Percentiles rank a stretch among this genome's conserved stretches.
Evolutionary conservation across 257 asterid species (phyloP).

Genomic region (Lycium ferocissimum): DNA sequence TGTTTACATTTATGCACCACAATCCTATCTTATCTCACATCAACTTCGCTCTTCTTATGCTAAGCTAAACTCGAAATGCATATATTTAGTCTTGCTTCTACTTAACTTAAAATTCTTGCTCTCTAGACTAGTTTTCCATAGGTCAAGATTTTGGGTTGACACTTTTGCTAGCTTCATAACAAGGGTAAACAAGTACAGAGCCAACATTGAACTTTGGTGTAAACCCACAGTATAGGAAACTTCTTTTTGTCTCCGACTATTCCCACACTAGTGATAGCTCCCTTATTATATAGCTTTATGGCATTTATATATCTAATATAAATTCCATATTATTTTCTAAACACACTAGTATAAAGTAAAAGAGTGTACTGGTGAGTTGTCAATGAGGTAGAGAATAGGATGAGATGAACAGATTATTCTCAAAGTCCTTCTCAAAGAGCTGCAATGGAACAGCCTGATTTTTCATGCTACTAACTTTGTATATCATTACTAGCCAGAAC

Average conservation of each 20-base stretch:
- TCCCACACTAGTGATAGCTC: neutral
- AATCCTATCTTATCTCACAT: neutral
- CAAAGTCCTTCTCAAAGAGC: neutral
- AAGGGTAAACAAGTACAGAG: neutral
- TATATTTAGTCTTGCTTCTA: neutral
- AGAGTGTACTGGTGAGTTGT: neutral
- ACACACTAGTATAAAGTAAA: neutral
- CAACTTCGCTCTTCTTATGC: neutral
- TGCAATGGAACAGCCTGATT: neutral
- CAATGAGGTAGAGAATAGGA: constrained; percentile 12
- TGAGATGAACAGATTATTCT: constrained; percentile 1
- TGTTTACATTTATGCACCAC: neutral
- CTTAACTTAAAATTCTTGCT: neutral
- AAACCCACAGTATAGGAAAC: neutral
- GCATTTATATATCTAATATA: constrained; percentile 9
- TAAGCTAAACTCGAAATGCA: neutral
- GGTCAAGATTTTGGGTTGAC: neutral
- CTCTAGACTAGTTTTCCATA: neutral
- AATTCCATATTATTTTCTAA: neutral
- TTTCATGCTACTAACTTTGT: constrained; percentile 24
- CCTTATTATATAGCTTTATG: neutral
- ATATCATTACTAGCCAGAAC: constrained; percentile 12
- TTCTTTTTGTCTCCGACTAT: neutral
- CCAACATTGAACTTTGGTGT: neutral
- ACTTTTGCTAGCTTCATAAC: neutral